These are phyloP conservation scores for Allium fistulosum DNA, from an alignment of 106 monocot genomes.

Conservation along the genomic window DNA sequence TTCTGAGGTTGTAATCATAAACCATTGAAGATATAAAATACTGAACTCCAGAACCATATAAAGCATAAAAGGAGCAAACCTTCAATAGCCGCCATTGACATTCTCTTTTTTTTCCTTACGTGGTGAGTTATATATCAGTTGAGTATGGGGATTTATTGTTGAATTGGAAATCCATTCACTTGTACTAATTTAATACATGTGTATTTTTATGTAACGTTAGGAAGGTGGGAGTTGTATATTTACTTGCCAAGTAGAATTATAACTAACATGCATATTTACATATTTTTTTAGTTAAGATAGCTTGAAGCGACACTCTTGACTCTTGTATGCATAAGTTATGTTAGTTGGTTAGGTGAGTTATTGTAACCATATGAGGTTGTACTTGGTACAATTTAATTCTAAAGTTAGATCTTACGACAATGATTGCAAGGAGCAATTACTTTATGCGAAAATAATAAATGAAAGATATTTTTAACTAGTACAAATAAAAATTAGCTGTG, in stretches of 20 bases:
- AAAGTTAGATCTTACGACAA: background rate
- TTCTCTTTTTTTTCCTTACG: background rate
- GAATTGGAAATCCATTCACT: background rate
- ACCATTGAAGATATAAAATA: constrained; percentile 14
- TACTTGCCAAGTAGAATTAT: background rate
- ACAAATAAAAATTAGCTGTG: too few relatives aligned
- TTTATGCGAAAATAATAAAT: too few relatives aligned
- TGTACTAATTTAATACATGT: background rate
- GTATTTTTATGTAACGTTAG: background rate
- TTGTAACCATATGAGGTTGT: too few relatives aligned
- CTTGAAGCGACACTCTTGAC: too few relatives aligned
- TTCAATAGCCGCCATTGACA: background rate
- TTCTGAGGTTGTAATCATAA: constrained; percentile 36
- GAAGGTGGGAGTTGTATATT: background rate
- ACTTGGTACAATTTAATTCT: background rate
- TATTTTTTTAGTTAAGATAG: too few relatives aligned
- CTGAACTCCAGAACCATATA: background rate
- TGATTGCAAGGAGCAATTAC: background rate
- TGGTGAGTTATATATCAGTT: background rate
- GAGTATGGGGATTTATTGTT: background rate
- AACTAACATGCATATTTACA: too few relatives aligned
- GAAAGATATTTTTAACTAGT: too few relatives aligned
- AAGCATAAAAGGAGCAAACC: constrained; percentile 1
- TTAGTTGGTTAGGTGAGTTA: too few relatives aligned
- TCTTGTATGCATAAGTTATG: too few relatives aligned